Evolutionary conservation across 2,329 filamentous ascomycete species (phyloP).

Genomic region (Botrytis hyacinthi): DNA sequence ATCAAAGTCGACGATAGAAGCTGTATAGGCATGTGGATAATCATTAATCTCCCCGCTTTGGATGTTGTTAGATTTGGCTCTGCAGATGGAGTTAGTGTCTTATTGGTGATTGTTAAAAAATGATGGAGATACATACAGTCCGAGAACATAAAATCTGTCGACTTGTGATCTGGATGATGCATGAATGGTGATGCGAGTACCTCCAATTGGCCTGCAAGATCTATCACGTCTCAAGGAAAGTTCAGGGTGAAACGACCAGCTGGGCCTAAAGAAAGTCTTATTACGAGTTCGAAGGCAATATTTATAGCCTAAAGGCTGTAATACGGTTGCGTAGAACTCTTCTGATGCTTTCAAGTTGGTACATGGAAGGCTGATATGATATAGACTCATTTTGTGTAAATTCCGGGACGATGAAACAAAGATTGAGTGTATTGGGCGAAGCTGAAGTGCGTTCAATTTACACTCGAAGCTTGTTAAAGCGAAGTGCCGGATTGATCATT

Average conservation of each 20-base stretch:
- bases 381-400: background rate
- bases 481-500: background rate
- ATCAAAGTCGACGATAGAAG: background rate
- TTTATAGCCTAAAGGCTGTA: conserved; percentile 1
- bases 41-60: background rate
- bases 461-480: background rate
- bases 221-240: background rate
- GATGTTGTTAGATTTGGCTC: background rate
- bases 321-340: background rate
- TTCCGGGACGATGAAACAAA: background rate
- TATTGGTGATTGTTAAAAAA: background rate
- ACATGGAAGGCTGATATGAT: background rate
- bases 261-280: background rate
- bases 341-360: background rate
- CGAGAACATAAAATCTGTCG: background rate
- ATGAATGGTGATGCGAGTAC: background rate
- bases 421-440: background rate
- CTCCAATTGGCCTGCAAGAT: background rate
- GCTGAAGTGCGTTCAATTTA: background rate
- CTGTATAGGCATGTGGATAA: background rate
- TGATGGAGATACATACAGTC: background rate
- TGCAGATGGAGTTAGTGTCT: background rate
- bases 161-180: background rate
- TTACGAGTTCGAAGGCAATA: background rate
- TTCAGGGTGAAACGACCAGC: background rate